Evolutionary conservation across 371 early-diverging fungal genomes (phyloP).

Genomic region (Batkoa obscura): DNA sequence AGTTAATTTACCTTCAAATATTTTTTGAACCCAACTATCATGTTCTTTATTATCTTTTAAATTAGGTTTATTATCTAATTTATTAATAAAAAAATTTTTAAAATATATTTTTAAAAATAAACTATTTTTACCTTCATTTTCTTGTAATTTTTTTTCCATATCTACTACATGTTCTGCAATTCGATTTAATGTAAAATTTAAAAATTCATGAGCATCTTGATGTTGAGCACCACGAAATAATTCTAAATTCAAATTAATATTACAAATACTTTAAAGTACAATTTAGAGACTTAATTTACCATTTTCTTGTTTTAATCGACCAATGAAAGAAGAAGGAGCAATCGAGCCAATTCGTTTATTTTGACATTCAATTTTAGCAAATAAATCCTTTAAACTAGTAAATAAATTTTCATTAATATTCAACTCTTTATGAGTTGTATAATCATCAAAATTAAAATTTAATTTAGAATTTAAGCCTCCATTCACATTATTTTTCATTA

Average conservation of each 20-base stretch:
- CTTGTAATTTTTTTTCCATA: slow-evolving; percentile 29
- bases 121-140: slow-evolving; percentile 9
- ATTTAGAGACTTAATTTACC: slow-evolving; percentile 35
- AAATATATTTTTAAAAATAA: no score
- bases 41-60: no score
- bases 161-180: slow-evolving; percentile 69
- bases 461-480: not conserved
- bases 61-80: no score
- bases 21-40: slow-evolving; percentile 93
- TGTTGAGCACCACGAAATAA: slow-evolving; percentile 82
- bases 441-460: slow-evolving; percentile 14
- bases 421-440: slow-evolving; percentile 19
- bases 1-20: slow-evolving; percentile 86
- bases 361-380: slow-evolving; percentile 59
- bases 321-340: slow-evolving; percentile 72
- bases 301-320: slow-evolving; percentile 72
- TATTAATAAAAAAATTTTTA: no score
- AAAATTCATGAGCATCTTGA: slow-evolving; percentile 95
- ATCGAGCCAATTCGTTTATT: slow-evolving; percentile 67
- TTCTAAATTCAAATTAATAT: slow-evolving; percentile 25
- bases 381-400: slow-evolving; percentile 72
- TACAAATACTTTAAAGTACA: not conserved
- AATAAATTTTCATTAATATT: slow-evolving; percentile 66
- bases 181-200: slow-evolving; percentile 80
- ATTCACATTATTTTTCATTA: no score